Base-by-base conservation (phyloP, 2,329 filamentous ascomycete species). In the Fusarium ambrosium region DNA sequence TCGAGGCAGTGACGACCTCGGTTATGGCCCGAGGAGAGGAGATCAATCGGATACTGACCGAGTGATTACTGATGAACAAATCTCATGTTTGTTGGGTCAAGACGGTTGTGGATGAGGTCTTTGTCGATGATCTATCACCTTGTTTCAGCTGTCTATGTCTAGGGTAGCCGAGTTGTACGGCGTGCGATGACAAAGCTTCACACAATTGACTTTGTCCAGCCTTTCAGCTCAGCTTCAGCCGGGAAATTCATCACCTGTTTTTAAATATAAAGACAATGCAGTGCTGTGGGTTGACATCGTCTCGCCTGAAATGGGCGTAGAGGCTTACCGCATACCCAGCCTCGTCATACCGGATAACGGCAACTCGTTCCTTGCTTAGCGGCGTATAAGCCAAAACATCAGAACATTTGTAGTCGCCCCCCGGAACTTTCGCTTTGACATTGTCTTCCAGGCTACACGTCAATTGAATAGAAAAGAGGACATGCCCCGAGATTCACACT, bases 111-210 rank as follows among this genome's bases (percentile, higher is more conserved):
- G 24, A 13, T 20, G 48, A 53, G 27, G 22, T 24, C 39, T 32
- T 45, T 62, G 27, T 37, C 5, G 29, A 20, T 27, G n/a, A 14
- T 24, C 58, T 20, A 43, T 24, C 48, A 32, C 24, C 20, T 20
- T 34, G 20, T 29, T 36, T 62, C 27, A 10, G n/a, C 3, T 6
- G 53, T 11, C 11, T n/a, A 6, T 43, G 60, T 71, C 18, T 39
- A 67, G 67, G 69, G 67, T 70, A 70, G 13, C 18, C 32, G 6
- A 14, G 27, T 8, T 36, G 8, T 36, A 9, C 48, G 48, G 16
- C 9, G 16, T 3, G 24, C 16, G 24, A 51, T 51, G 45, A 51
- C 45, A 29, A 51, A 51, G 45, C 45, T 8, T 8, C 2, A 29
- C 24, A 29, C 27, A 53, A 29, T 18, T 48, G 24, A 53, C 10